Base-by-base conservation (phyloP, 2,329 filamentous ascomycete species). In the Endothia cerciana region DNA sequence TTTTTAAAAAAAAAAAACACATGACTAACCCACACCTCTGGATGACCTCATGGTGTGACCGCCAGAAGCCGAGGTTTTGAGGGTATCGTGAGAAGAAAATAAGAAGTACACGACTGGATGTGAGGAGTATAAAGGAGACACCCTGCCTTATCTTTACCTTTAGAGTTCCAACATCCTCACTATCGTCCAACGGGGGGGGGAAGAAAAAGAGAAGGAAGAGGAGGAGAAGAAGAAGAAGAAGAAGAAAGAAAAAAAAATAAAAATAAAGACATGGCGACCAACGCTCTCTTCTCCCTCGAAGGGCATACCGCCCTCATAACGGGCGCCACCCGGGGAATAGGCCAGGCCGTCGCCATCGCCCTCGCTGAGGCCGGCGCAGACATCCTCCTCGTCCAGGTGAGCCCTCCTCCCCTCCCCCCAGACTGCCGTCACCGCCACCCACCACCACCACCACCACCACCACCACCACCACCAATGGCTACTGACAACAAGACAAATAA, bases 301-400 rank as follows among this genome's bases (percentile, higher is more conserved):
- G 83, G 82, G 71, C 83, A 87, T 69, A 87, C 84, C 0, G 85
- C 85, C 65, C 78, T 87, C 66, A 72, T 88, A 68, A 88, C 85
- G 0, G 85, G 85, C 64, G 83, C 80, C 65, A 87, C 85, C 1
- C 79, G 85, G 13, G 85, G 85, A 70, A 88, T 87, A 65, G 85
- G 85, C 49, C 82, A 85, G 67, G 79, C 85, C 19, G 82, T 87
- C 17, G 85, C 85, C 43, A 74, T 88, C 66, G 85, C 80, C 22
- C 81, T 88, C 28, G 85, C 85, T 64, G 85, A 87, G 73, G 85
- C 85, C 63, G 85, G 85, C 38, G 85, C 85, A 62, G 83, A 87
- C 71, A 76, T 87, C 63, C 75, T 87, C 55, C 77, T 87, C 36
- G 77, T 86, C 56, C 84, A 87, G 78, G 83, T 84, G 73, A 19